Conservation (phyloP, 2,329 filamentous ascomycete genomes). For the Pseudocercospora vitis region DNA sequence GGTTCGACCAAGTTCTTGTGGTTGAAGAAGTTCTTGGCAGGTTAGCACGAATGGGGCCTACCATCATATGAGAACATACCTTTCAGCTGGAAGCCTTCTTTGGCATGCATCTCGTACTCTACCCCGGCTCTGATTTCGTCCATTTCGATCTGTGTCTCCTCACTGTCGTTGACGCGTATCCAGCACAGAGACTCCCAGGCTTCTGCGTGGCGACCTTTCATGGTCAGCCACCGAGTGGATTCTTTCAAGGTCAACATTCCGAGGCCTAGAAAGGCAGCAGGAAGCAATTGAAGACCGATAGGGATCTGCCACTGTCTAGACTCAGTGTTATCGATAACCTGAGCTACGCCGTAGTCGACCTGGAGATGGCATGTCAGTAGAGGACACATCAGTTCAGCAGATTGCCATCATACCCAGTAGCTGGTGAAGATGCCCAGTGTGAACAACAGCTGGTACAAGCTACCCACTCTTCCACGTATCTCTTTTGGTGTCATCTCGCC, state of each 20-base stretch:
- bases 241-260: slow-evolving; percentile 53
- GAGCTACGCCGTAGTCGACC: slow-evolving; percentile 51
- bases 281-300: slow-evolving; percentile 53
- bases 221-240: slow-evolving; percentile 53
- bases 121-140: slow-evolving; percentile 52
- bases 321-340: slow-evolving; percentile 39
- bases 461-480: slow-evolving; percentile 51
- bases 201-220: slow-evolving; percentile 46
- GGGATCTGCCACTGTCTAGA: slow-evolving; percentile 57
- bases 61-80: background rate
- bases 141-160: slow-evolving; percentile 47
- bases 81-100: slow-evolving; percentile 28
- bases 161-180: slow-evolving; percentile 50
- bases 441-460: slow-evolving; percentile 55
- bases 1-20: slow-evolving; percentile 47
- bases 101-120: slow-evolving; percentile 47
- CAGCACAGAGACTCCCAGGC: slow-evolving; percentile 53
- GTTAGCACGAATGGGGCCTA: background rate
- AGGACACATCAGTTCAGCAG: background rate
- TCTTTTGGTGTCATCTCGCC: slow-evolving; percentile 46
- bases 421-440: slow-evolving; percentile 52
- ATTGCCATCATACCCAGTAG: slow-evolving; percentile 45
- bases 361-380: background rate
- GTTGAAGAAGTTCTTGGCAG: slow-evolving; percentile 45
- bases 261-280: slow-evolving; percentile 49